Base-by-base conservation (phyloP, 2,329 filamentous ascomycete genomes). In the Dendryphion nanum region DNA sequence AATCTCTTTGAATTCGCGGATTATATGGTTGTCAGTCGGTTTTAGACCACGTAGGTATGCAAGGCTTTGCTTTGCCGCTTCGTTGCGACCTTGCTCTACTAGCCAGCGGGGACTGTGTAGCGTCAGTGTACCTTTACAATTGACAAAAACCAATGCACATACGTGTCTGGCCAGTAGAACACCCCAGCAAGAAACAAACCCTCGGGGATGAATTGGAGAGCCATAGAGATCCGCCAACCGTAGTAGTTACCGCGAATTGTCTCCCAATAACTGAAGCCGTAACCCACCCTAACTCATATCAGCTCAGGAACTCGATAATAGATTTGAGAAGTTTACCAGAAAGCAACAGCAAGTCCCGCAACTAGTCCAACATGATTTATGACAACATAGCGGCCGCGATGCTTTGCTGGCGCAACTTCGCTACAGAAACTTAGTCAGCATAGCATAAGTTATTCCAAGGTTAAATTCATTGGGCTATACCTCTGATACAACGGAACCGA, bases 351-450 rank as follows among this genome's bases (percentile, higher is more conserved):
- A 5, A 80, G 57, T 3, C 78, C 78, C 2, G 69, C 68, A 17
- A 81, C 72, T 41, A 81, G 74, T 3, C 78, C 78, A 30, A 79
- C 69, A 36, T 81, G 78, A 48, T 81, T 81, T 58, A 81, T 68
- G 7, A 79, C 76, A 1, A 81, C 77, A 41, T 76, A 77, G 42
- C 69, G 70, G 3, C 78, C 78, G 6, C 78, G 68, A 40, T 78
- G 66, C 10, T 64, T 67, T 0, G 77, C 74, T 0, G 77, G 77
- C 0, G 77, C 67, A 15, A 81, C 69, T 53, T 81, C 77, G 50
- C 76, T 79, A 23, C 5, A 18, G n/a, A 14, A 16, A 12, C 14
- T 47, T 26, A 45, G 7, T 19, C 1, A 16, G 6, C 10, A 15
- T n/a, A 34, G 8, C 6, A 4, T 7, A 18, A 6, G 18, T 29